These are phyloP conservation scores for Talaromyces sp. DNA, from an alignment of 2,329 filamentous ascomycete genomes.

Conservation along the genomic window DNA sequence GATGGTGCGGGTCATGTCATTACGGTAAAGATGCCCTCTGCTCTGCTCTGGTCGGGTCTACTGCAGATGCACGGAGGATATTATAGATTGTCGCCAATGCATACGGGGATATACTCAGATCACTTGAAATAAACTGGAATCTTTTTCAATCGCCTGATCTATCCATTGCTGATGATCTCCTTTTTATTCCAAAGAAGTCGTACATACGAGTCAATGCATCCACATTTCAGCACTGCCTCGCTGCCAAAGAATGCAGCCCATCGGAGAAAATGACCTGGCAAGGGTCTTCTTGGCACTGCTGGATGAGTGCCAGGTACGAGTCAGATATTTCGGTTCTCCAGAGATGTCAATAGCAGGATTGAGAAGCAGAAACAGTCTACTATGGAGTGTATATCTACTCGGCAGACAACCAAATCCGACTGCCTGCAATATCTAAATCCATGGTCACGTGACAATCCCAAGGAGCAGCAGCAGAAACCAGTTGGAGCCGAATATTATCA, in stretches of 20 bases:
- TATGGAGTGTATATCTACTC: too few relatives aligned
- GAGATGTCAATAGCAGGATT: too few relatives aligned
- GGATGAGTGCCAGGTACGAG: not conserved
- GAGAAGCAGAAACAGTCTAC: too few relatives aligned
- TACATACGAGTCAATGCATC: constrained; percentile 4
- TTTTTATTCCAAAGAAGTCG: not conserved
- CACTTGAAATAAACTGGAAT: not conserved
- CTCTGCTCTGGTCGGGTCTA: too few relatives aligned
- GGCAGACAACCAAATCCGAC: too few relatives aligned
- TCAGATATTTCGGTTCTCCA: not conserved
- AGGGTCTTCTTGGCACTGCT: constrained; percentile 20
- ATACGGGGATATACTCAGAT: not conserved
- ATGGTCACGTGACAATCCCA: too few relatives aligned
- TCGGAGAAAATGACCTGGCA: constrained; percentile 20
- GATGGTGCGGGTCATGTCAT: constrained; percentile 19
- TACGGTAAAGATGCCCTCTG: constrained; percentile 6
- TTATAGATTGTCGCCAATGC: not conserved
- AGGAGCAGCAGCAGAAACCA: too few relatives aligned
- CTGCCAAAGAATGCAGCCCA: constrained; percentile 22
- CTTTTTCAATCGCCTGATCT: not conserved
- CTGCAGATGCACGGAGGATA: constrained; percentile 1
- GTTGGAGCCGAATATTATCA: too few relatives aligned
- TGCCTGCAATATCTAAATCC: too few relatives aligned
- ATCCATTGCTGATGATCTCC: not conserved
- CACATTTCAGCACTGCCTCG: constrained; percentile 20